These are phyloP conservation scores for Limnanthes douglasii DNA, from an alignment of 345 rosid genomes.

Conservation along the genomic window DNA sequence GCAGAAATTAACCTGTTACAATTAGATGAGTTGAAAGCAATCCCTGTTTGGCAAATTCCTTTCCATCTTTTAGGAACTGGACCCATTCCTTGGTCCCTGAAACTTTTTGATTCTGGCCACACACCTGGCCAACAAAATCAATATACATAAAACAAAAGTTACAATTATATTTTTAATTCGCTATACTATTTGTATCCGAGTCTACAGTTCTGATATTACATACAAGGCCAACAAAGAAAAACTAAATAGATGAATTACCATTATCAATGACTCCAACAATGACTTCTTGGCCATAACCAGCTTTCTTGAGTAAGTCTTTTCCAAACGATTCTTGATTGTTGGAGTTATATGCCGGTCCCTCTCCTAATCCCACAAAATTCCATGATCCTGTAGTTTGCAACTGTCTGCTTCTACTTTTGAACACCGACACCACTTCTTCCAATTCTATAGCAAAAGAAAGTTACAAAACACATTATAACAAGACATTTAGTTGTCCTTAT, in stretches of 20 bases:
- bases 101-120: conserved; percentile 75
- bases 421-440: conserved; percentile 37
- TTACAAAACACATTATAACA: background rate
- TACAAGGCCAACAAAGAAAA: no score
- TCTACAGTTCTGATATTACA: no score
- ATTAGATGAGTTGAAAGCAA: conserved; percentile 38
- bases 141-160: background rate
- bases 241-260: conserved; percentile 41
- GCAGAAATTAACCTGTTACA: conserved; percentile 39
- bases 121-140: conserved; percentile 26
- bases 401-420: conserved; percentile 26
- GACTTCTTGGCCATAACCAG: conserved; percentile 39
- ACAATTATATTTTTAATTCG: background rate
- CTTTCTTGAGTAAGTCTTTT: conserved; percentile 15
- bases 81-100: conserved; percentile 54
- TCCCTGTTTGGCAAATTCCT: conserved; percentile 63
- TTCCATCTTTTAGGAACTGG: conserved; percentile 67
- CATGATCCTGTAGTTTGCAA: conserved; percentile 67
- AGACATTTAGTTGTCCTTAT: background rate
- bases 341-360: background rate
- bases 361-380: conserved; percentile 52
- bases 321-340: conserved; percentile 3
- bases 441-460: conserved; percentile 13
- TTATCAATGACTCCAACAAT: conserved; percentile 55
- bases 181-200: background rate